Evolutionary conservation across 305 asterid genomes (phyloP), one percentile per base, ranked within the genome.

Genomic region (Fraxinus greggii): DNA sequence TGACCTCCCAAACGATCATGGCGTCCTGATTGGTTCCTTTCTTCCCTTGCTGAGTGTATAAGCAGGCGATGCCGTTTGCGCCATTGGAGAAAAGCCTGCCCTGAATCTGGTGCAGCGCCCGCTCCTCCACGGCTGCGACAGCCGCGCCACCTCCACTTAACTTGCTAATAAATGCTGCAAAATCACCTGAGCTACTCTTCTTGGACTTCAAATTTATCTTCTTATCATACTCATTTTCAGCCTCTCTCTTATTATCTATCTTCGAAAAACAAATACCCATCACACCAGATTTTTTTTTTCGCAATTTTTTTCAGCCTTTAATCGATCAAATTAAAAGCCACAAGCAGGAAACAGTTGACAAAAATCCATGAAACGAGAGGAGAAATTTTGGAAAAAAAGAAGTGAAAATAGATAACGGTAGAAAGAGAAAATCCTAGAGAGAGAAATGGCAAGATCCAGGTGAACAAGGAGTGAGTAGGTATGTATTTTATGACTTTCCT

Each of bases 191-290:
- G 85, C 86, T 85, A 48, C 86, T 86, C 33, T 70, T 83, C 36
- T 77, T 84, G 83, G 86, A 76, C 89, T 87, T 92, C 32, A 85
- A 76, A 84, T 88, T 91, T 13, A 82, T 56, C 78, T 81, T 79
- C 19, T 76, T 74, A 81, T 77, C 79, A 24, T 74, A 85, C 7
- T 84, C 88, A 54, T 67, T 82, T 48, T 86, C 92, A 73, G 85
- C 33, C 84, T 61, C 89, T 74, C 86, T 88, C 90, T 83, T 91
- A 67, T 87, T 87, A 61, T 81, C 78, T 28, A 32, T 33, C 54
- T 97, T 90, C 7, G 99, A 96, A 87, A 89, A 89, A 83, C 99
- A 96, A 88, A 92, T 92, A 87, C 99, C 99, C 99, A 96, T 96
- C 65, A 78, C 56, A 38, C 70, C 65, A 24, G 72, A 69, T 51